Conservation (phyloP, 2,329 filamentous ascomycete genomes). For the Colletotrichum phormii region DNA sequence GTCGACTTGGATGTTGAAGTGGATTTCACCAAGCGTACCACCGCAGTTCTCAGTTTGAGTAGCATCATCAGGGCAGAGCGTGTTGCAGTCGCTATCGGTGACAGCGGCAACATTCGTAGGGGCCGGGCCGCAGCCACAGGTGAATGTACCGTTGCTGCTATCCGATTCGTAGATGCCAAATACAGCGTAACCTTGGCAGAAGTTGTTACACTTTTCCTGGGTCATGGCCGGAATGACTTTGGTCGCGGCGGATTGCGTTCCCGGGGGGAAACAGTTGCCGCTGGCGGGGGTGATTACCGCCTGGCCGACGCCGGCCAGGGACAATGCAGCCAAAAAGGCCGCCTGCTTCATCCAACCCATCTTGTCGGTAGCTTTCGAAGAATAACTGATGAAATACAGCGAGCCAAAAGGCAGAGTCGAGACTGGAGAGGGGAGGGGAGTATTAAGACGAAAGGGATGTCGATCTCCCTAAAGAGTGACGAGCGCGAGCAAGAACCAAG, state of each 20-base stretch:
- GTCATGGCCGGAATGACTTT: not conserved
- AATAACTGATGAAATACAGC: not conserved
- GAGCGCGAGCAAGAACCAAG: constrained; percentile 14
- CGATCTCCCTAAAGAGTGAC: not conserved
- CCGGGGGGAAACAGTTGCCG: not conserved
- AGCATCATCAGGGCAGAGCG: not conserved
- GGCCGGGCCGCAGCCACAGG: not conserved
- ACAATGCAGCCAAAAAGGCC: constrained; percentile 11
- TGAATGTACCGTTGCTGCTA: not conserved
- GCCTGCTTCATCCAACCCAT: constrained; percentile 27
- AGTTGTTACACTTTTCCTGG: not conserved
- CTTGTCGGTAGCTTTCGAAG: not conserved
- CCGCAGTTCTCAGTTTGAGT: not conserved
- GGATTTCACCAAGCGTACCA: not conserved
- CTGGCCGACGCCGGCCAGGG: not conserved
- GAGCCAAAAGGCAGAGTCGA: constrained; percentile 2
- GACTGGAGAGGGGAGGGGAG: not conserved
- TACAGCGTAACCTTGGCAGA: not conserved
- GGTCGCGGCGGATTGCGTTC: not conserved
- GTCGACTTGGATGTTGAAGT: not conserved
- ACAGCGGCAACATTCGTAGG: not conserved
- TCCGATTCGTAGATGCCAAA: not conserved
- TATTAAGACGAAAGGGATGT: not conserved
- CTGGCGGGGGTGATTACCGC: not conserved
- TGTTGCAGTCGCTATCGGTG: not conserved